These are phyloP conservation scores for Arabis hirsuta DNA, from an alignment of 345 rosid species.

Conservation along the genomic window DNA sequence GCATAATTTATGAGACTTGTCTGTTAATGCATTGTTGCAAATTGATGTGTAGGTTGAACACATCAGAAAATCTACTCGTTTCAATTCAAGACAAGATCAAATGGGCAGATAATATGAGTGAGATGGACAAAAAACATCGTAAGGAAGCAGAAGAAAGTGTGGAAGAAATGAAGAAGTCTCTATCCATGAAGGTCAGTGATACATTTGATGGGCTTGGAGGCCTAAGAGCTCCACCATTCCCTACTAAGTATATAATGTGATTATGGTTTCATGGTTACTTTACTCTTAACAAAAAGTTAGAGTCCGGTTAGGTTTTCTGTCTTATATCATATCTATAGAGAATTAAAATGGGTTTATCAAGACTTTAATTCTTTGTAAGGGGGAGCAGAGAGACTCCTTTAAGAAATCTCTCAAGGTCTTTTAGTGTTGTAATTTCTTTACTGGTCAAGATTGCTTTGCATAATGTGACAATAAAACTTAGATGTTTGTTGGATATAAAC, in stretches of 20 bases:
- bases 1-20: background rate
- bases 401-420: constrained; percentile 17
- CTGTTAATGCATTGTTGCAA: constrained; percentile 13
- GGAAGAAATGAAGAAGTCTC: constrained; percentile 86
- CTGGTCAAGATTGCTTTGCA: background rate
- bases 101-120: constrained; percentile 99
- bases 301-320: constrained; percentile 10
- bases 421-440: background rate
- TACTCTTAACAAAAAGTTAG: constrained; percentile 16
- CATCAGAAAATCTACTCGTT: constrained; percentile 82
- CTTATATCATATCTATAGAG: constrained; percentile 18
- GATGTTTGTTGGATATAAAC: background rate
- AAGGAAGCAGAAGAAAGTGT: constrained; percentile 83
- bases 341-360: constrained; percentile 2
- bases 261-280: background rate
- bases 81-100: constrained; percentile 96
- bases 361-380: constrained; percentile 16
- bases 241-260: constrained; percentile 15
- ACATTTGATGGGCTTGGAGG: constrained; percentile 14
- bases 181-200: constrained; percentile 86
- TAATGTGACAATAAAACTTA: background rate
- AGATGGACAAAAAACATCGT: constrained; percentile 73
- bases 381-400: background rate
- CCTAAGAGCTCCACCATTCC: constrained; percentile 18
- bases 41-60: constrained; percentile 64